Percentiles rank a stretch among this genome's conserved stretches.
Evolutionary conservation across 164 flowering plant genomes (phyloP).

Genomic region (Warburgia ugandensis): DNA sequence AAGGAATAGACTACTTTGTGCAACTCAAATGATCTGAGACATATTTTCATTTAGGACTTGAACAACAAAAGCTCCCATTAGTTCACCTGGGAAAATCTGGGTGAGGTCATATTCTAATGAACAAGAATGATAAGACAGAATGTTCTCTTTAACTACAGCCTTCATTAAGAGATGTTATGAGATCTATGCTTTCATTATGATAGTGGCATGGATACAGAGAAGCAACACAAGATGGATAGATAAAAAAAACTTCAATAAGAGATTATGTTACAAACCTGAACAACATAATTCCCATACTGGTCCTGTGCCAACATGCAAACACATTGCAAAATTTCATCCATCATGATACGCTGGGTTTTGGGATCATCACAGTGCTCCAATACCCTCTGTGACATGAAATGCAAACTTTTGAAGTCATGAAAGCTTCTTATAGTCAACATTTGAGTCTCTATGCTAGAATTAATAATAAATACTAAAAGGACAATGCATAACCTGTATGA

Average conservation of each 20-base stretch:
- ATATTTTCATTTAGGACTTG: too few relatives aligned
- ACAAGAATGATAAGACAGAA: too few relatives aligned
- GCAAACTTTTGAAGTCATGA: neutral
- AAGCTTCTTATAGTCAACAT: neutral
- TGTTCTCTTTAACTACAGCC: too few relatives aligned
- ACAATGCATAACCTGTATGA: conserved; percentile 64
- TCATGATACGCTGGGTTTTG: conserved; percentile 71
- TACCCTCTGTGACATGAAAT: conserved; percentile 46
- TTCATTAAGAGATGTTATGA: too few relatives aligned
- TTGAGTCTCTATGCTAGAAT: neutral
- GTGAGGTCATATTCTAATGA: too few relatives aligned
- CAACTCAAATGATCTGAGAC: too few relatives aligned
- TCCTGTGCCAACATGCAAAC: conserved; percentile 91
- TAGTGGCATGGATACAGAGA: too few relatives aligned
- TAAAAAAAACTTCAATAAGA: neutral
- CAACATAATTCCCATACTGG: conserved; percentile 97
- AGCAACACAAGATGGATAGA: neutral
- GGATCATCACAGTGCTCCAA: conserved; percentile 80
- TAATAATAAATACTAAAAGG: conserved; percentile 2
- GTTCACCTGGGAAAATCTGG: too few relatives aligned
- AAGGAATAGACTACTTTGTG: too few relatives aligned
- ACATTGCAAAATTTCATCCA: conserved; percentile 80
- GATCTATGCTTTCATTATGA: too few relatives aligned
- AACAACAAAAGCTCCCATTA: too few relatives aligned
- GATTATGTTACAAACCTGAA: conserved; percentile 61